Conservation (phyloP, 2,329 filamentous ascomycete genomes). For the Ophiocordyceps polyrhachis-furcata region DNA sequence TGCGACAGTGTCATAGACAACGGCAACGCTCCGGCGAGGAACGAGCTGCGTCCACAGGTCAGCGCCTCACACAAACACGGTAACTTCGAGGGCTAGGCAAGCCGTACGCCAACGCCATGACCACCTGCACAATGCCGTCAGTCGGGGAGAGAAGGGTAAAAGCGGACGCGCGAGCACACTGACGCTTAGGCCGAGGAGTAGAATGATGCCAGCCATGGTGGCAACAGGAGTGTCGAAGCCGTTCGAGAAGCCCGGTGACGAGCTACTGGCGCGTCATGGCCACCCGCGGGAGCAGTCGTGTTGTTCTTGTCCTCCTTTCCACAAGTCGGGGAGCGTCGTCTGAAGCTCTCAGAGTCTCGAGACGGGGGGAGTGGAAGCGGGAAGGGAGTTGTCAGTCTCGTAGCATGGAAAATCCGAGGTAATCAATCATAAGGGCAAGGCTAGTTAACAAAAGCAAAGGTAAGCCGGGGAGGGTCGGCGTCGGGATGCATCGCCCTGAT, state of each 20-base stretch:
- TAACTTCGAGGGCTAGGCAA: neutral
- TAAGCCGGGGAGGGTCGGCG: neutral
- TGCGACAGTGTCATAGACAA: conserved; percentile 75
- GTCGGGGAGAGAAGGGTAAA: neutral
- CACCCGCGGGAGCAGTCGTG: neutral
- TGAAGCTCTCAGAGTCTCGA: no score
- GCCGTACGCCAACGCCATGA: conserved; percentile 41
- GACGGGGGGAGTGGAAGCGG: no score
- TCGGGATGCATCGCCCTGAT: neutral
- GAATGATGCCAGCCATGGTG: conserved; percentile 20
- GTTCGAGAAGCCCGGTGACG: neutral
- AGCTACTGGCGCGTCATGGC: neutral
- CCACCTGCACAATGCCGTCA: conserved; percentile 18
- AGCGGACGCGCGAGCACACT: conserved; percentile 6
- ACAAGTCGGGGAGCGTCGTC: no score
- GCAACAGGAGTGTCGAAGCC: neutral
- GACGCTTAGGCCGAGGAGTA: conserved; percentile 23
- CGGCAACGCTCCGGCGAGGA: conserved; percentile 78
- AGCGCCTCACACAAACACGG: neutral
- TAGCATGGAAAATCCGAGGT: neutral
- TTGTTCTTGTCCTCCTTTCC: no score
- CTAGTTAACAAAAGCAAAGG: neutral
- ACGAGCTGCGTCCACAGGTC: conserved; percentile 46
- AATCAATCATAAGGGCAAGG: neutral
- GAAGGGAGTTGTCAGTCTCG: no score